A percentile compares a stretch with the other conserved stretches of the same genome.
Conservation (phyloP, 768 basidiomycete genomes). For the Rhodotorula taiwanensis region DNA sequence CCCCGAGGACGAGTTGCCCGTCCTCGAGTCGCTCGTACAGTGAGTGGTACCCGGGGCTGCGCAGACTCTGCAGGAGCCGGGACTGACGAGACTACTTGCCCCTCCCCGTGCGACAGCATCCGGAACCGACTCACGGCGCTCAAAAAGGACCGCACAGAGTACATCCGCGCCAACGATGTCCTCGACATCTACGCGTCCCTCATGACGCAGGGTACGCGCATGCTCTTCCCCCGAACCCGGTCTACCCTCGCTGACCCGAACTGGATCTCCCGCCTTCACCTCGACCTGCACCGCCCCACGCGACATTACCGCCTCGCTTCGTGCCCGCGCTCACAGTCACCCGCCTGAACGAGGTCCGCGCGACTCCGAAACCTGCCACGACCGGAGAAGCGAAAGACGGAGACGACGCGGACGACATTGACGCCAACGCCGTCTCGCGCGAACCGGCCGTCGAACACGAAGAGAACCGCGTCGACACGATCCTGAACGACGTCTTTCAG, state of each 20-base stretch:
- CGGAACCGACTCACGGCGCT: conserved; percentile 88
- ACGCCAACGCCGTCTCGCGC: conserved; percentile 45
- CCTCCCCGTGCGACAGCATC: conserved; percentile 55
- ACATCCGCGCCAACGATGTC: conserved; percentile 88
- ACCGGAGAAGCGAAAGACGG: conserved; percentile 53
- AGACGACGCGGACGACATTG: conserved; percentile 49
- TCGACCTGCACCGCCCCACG: not conserved
- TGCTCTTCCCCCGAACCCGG: not conserved
- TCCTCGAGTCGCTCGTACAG: conserved; percentile 92
- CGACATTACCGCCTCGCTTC: no score
- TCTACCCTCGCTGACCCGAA: not conserved
- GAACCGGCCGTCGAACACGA: conserved; percentile 3
- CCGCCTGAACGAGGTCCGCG: conserved; percentile 81
- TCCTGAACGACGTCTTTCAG: conserved; percentile 84
- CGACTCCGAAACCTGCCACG: conserved; percentile 1
- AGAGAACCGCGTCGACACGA: conserved; percentile 81
- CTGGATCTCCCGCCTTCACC: conserved; percentile 1
- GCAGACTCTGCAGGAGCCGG: no score
- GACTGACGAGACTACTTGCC: no score
- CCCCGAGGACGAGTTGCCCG: conserved; percentile 63
- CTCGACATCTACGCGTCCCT: conserved; percentile 85
- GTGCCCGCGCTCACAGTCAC: conserved; percentile 50
- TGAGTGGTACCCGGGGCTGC: conserved; percentile 42
- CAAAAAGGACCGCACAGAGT: conserved; percentile 86
- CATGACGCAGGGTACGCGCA: conserved; percentile 74